Evolutionary conservation across 148 eudicot genomes (phyloP), one percentile per base, ranked within the genome.

Genomic region (Drosera capensis): DNA sequence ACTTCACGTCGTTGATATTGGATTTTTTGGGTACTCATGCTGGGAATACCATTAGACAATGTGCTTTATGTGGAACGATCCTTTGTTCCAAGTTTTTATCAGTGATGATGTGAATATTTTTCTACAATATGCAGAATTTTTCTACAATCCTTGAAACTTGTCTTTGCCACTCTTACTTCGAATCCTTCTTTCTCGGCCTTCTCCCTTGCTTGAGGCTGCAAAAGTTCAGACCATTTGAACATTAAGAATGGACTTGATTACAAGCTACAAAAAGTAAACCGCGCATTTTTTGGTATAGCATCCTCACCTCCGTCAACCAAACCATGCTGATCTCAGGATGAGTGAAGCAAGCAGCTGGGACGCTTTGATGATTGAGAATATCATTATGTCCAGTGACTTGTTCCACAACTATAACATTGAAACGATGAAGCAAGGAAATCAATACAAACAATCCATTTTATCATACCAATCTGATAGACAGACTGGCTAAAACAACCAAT

Each of bases 271-370:
- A n/a, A n/a, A n/a, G n/a, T n/a, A n/a, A n/a, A n/a, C n/a, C n/a
- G n/a, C n/a, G n/a, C n/a, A n/a, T n/a, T n/a, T n/a, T n/a, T n/a
- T n/a, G n/a, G n/a, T n/a, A n/a, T n/a, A n/a, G n/a, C n/a, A n/a
- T n/a, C n/a, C n/a, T 69, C 64, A 88, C 97, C 95, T 90, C 99
- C n/a, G 99, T 90, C 45, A 78, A 60, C 54, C 99, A 95, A 64
- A 92, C 99, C 88, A 92, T 78, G 62, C 99, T 92, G 65, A 92
- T 92, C 68, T 90, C 99, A 48, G 99, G 99, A 70, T 92, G 99
- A 38, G 99, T 92, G 60, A 92, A 92, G 61, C 99, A 92, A 45
- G 99, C 99, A 24, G 99, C 99, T 7, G 99, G 99, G 51, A 92
- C 68, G 62, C 94, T 85, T 41, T 70, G 49, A 71, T 85, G 99